Base-by-base conservation (phyloP, 106 monocot genomes). In the Dendrobium huoshanense region DNA sequence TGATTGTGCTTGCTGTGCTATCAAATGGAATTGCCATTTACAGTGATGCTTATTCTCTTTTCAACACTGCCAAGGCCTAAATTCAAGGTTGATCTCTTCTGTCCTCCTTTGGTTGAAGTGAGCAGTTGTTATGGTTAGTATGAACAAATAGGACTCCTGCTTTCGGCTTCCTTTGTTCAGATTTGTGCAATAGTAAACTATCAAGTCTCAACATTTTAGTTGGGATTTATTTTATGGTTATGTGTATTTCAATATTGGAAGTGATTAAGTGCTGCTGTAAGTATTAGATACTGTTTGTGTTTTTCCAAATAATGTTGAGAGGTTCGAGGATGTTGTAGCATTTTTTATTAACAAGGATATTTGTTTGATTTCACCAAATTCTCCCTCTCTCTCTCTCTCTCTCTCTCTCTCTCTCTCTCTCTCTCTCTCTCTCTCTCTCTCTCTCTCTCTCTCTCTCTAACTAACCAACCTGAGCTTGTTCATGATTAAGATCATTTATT, bases 21-120 rank as follows among this genome's bases (percentile, higher is more conserved):
- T 94, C 97, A n/a, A 97, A 97, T 85, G 86, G 86, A 10, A 80
- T 97, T 5, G 97, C 97, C 15, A 91, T 97, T 16, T 97, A 92
- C 78, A 97, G 97, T 64, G 94, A 97, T 78, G 90, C 89, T 10
- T 80, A 79, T 31, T 77, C 92, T 18, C 73, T 94, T 40, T 92
- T 94, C 77, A 75, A 88, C 75, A 89, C 87, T 79, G 79, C 9
- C 51, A 82, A 85, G 47, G 75, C 49, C 4, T 83, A 31, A 74
- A 3, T 4, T 70, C 70, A 37, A 70, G 2, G 13, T n/a, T 31
- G 16, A 70, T 16, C 33, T 37, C 37, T 25, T 67, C 25, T 24
- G 67, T 67, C 27, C 67, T 67, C 67, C 37, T 37, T 37, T 4
- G 15, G 70, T 16, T 70, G 1, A 13, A 70, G 0, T 13, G 33